Conservation (phyloP, 1,139 yeast genomes). For the Suhomyces bribrorum region DNA sequence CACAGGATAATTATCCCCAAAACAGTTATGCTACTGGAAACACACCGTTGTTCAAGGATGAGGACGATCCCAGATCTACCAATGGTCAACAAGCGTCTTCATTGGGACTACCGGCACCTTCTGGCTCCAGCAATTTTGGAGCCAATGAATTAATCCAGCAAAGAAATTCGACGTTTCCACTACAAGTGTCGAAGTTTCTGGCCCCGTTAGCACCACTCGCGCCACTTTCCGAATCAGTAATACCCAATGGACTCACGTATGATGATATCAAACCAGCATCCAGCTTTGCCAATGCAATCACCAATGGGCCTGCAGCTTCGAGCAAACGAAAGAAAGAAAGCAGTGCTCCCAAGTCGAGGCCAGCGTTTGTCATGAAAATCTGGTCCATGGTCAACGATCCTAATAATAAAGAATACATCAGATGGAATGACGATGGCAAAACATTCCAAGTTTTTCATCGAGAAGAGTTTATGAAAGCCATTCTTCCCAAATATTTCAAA, state of each 20-base stretch:
- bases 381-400: conserved; percentile 95
- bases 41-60: conserved; percentile 9
- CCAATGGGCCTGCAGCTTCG: conserved; percentile 12
- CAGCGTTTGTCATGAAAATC: conserved; percentile 87
- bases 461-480: conserved; percentile 80
- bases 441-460: conserved; percentile 82
- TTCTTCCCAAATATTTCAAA: conserved; percentile 87
- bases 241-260: conserved; percentile 27
- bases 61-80: conserved; percentile 3
- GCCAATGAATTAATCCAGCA: conserved; percentile 7
- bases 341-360: conserved; percentile 49
- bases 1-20: not conserved
- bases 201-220: conserved; percentile 33
- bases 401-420: conserved; percentile 64
- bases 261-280: conserved; percentile 9
- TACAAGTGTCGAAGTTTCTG: no score
- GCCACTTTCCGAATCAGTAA: conserved; percentile 39
- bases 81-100: not conserved
- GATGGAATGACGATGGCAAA: conserved; percentile 85
- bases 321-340: conserved; percentile 35
- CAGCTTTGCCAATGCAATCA: conserved; percentile 2
- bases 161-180: no score
- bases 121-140: not conserved
- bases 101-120: not conserved
- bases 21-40: conserved; percentile 4